Conservation (phyloP, 2,329 filamentous ascomycete species). For the Aspergillus aculeatinus region DNA sequence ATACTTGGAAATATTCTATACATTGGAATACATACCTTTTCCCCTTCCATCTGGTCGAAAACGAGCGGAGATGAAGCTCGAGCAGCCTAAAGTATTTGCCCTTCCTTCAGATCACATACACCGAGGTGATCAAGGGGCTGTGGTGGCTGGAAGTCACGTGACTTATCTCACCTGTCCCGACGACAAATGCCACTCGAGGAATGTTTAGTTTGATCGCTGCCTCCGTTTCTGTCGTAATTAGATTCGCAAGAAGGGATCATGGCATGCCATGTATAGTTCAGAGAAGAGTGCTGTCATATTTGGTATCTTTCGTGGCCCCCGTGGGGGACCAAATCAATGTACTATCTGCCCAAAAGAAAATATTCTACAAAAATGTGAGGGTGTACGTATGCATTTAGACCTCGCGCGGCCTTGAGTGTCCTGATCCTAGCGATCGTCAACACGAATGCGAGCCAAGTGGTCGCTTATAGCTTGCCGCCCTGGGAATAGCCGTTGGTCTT, state of each 20-base stretch:
- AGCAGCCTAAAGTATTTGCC: too few species aligned
- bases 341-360: neutral
- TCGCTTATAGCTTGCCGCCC: slow-evolving; percentile 32
- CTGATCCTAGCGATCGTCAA: too few species aligned
- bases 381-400: neutral
- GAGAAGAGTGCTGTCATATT: neutral
- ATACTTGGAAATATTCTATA: neutral
- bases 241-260: neutral
- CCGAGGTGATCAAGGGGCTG: too few species aligned
- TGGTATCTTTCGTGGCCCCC: neutral
- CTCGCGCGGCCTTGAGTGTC: neutral
- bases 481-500: slow-evolving; percentile 62
- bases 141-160: too few species aligned
- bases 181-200: too few species aligned
- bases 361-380: neutral
- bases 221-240: too few species aligned
- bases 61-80: too few species aligned
- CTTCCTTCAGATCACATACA: too few species aligned
- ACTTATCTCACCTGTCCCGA: too few species aligned
- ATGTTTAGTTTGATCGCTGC: too few species aligned
- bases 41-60: too few species aligned
- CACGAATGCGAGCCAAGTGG: neutral
- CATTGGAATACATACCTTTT: neutral
- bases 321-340: neutral
- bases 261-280: neutral